These are phyloP conservation scores for Turritis glabra DNA, from an alignment of 345 rosid species.

Conservation along the genomic window DNA sequence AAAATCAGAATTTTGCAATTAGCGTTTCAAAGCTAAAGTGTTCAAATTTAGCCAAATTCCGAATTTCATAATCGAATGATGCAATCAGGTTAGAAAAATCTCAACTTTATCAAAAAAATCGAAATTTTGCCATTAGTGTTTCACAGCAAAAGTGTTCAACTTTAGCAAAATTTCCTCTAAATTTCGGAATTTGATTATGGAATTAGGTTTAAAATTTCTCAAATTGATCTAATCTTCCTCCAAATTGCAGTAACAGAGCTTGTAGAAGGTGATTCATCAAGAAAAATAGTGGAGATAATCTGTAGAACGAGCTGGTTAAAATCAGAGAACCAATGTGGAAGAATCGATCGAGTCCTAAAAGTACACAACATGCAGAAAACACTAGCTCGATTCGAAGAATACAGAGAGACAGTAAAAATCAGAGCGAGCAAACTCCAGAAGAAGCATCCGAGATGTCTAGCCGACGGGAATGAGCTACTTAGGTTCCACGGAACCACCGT, in stretches of 20 bases:
- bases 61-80: neutral
- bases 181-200: neutral
- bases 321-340: constrained; percentile 81
- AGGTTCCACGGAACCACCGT: constrained; percentile 88
- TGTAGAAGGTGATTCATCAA: constrained; percentile 92
- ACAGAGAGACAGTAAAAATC: constrained; percentile 81
- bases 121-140: neutral
- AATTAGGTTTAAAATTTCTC: neutral
- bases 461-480: constrained; percentile 93
- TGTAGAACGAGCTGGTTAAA: constrained; percentile 91
- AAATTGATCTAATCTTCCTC: neutral
- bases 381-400: constrained; percentile 87
- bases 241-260: constrained; percentile 81
- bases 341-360: constrained; percentile 89
- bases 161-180: neutral
- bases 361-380: constrained; percentile 97
- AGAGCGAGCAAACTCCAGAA: constrained; percentile 83
- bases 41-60: neutral
- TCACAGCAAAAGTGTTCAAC: neutral
- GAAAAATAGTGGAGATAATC: constrained; percentile 97
- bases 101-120: neutral
- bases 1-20: neutral
- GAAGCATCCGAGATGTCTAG: constrained; percentile 94
- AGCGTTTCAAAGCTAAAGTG: too few species aligned
- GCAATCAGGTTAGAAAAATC: neutral